These are phyloP conservation scores for Melaleuca alternifolia DNA, from an alignment of 345 rosid species.

Conservation along the genomic window DNA sequence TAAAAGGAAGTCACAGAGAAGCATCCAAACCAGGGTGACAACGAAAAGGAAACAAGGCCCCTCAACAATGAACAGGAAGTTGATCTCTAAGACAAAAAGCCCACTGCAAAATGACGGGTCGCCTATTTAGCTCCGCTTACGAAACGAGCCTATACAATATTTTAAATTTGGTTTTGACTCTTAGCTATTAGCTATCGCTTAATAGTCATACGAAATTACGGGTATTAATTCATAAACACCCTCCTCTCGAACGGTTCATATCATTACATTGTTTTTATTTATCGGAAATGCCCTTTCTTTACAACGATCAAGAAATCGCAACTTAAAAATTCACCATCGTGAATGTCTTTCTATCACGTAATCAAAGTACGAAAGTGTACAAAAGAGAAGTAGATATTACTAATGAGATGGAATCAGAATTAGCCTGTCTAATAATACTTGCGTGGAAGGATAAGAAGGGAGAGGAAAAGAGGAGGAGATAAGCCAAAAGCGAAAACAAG, in stretches of 20 bases:
- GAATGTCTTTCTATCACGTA: not conserved
- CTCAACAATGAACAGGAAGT: not conserved
- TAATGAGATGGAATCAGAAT: not conserved
- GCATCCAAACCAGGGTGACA: not conserved
- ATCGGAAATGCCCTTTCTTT: not conserved
- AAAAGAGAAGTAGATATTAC: not conserved
- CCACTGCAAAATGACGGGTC: not conserved
- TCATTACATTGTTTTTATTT: fast-evolving
- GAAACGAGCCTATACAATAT: not conserved
- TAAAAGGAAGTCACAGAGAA: not conserved
- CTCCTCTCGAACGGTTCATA: not conserved
- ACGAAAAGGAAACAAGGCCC: not conserved
- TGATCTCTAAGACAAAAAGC: not conserved
- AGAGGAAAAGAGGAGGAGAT: not conserved
- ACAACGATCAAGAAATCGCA: not conserved
- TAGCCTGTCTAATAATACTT: not conserved
- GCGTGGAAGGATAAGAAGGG: not conserved
- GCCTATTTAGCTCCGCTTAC: not conserved
- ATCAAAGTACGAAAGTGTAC: not conserved
- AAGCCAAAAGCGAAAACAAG: too few relatives aligned
- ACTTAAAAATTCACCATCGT: not conserved
- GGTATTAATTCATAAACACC: not conserved
- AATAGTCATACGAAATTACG: not conserved
- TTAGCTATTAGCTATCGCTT: too few relatives aligned
- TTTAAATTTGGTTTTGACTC: not conserved